Conservation (phyloP, 2,329 filamentous ascomycete species). For the Botryotinia globosa region DNA sequence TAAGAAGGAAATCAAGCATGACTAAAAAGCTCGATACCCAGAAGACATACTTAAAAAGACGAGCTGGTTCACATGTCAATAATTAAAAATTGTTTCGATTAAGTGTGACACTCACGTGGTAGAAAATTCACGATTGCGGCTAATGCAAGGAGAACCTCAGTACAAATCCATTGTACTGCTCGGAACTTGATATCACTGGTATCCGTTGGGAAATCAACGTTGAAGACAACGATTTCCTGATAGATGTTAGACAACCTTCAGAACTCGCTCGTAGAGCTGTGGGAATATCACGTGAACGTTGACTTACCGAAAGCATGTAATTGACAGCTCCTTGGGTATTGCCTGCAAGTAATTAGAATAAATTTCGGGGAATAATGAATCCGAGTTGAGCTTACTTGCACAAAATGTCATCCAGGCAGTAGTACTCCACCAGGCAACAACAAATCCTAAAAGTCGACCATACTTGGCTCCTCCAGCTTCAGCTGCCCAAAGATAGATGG, state of each 20-base stretch:
- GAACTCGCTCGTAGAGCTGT: neutral
- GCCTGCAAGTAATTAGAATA: slow-evolving; percentile 17
- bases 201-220: slow-evolving; percentile 22
- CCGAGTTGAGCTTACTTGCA: slow-evolving; percentile 12
- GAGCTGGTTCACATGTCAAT: slow-evolving; percentile 11
- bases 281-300: slow-evolving; percentile 7
- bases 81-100: neutral
- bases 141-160: slow-evolving; percentile 22
- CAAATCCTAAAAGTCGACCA: slow-evolving; percentile 23
- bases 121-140: slow-evolving; percentile 24
- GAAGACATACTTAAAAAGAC: slow-evolving; percentile 23
- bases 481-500: slow-evolving; percentile 25
- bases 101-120: slow-evolving; percentile 13
- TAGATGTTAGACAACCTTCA: neutral
- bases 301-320: slow-evolving; percentile 24
- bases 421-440: slow-evolving; percentile 25
- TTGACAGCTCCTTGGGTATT: slow-evolving; percentile 25
- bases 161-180: slow-evolving; percentile 25
- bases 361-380: neutral
- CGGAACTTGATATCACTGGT: slow-evolving; percentile 21
- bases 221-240: slow-evolving; percentile 25
- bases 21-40: slow-evolving; percentile 24
- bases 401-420: slow-evolving; percentile 26
- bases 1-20: slow-evolving; percentile 24
- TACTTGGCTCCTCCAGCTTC: slow-evolving; percentile 22